Base-by-base conservation (phyloP, 768 basidiomycete species). In the Mrakia blollopis region DNA sequence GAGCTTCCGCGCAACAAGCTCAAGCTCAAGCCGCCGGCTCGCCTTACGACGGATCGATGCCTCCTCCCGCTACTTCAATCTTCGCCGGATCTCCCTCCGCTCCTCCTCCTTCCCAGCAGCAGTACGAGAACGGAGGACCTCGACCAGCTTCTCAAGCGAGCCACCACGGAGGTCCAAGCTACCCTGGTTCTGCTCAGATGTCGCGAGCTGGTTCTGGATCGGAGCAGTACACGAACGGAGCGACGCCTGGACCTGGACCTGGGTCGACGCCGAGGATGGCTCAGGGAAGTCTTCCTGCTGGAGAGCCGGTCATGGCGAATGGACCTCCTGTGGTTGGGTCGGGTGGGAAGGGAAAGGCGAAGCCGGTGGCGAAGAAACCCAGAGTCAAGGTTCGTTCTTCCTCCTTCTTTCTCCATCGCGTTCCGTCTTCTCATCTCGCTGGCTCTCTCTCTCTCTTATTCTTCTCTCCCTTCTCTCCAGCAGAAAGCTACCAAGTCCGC, bases 11-110 rank as follows among this genome's bases (percentile, higher is more conserved):
- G 39, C 65, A 68, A 37, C 37, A 68, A 37, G 65, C 65, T 39
- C 65, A 41, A 44, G 65, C 65, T 11, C 65, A 68, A 37, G 65
- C 65, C 5, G 35, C 35, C 25, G 65, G 65, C 6, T 68, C 65
- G 16, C 65, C 65, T 7, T 68, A 68, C 65, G 44, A 68, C 65
- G 65, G 65, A n/a, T 68, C 65, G 37, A 68, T 68, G 65, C 65
- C 65, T 41, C 65, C 65, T 68, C 65, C 65, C 16, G 65, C 65
- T 9, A 68, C 65, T 0, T 23, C 65, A 35, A 25, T 14, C 65
- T 68, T 68, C 39, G 65, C 65, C 23, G 65, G 65, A 18, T 68
- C 65, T 9, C 65, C 65, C n/a, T 37, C 32, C 21, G 25, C 65
- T n/a, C 35, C 25, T n/a, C n/a, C n/a, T n/a, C n/a, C n/a, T n/a